Percentiles rank a stretch among this genome's conserved stretches.
Conservation (phyloP, 208 protist genomes). For the Trypanosoma congolense region DNA sequence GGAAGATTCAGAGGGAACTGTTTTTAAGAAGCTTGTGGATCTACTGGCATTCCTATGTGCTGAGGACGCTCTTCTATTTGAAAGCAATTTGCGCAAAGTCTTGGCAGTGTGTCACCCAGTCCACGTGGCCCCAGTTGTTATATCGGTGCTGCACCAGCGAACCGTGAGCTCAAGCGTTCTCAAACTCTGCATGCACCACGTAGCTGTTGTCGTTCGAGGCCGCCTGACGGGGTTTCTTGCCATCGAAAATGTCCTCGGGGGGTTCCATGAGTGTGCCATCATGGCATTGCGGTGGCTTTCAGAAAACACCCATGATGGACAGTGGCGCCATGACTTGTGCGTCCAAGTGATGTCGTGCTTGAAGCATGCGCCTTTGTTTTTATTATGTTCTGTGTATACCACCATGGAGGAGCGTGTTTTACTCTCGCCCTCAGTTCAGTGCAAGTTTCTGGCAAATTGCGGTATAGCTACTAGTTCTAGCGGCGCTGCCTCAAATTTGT, state of each 20-base stretch:
- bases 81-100: slow-evolving; percentile 9
- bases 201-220: slow-evolving; percentile 30
- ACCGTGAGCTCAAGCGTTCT: slow-evolving; percentile 23
- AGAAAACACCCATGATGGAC: not conserved
- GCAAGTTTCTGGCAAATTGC: slow-evolving; percentile 76
- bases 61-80: slow-evolving; percentile 4
- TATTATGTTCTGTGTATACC: slow-evolving; percentile 24
- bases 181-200: slow-evolving; percentile 43
- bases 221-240: slow-evolving; percentile 10
- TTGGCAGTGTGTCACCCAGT: slow-evolving; percentile 18
- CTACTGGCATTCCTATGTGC: slow-evolving; percentile 3
- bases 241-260: slow-evolving; percentile 18
- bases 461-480: slow-evolving; percentile 27
- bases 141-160: slow-evolving; percentile 23
- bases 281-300: slow-evolving; percentile 18
- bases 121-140: slow-evolving; percentile 18
- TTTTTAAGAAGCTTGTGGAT: slow-evolving; percentile 17
- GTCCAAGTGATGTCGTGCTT: slow-evolving; percentile 31
- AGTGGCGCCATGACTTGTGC: slow-evolving; percentile 7
- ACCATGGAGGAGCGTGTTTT: slow-evolving; percentile 8
- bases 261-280: slow-evolving; percentile 22
- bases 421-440: slow-evolving; percentile 31
- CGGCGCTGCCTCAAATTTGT: slow-evolving; percentile 11
- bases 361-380: slow-evolving; percentile 26
- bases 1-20: slow-evolving; percentile 18